Evolutionary conservation across 2,329 filamentous ascomycete species (phyloP), one percentile per base, ranked within the genome.

Genomic region (Neurospora sp.): DNA sequence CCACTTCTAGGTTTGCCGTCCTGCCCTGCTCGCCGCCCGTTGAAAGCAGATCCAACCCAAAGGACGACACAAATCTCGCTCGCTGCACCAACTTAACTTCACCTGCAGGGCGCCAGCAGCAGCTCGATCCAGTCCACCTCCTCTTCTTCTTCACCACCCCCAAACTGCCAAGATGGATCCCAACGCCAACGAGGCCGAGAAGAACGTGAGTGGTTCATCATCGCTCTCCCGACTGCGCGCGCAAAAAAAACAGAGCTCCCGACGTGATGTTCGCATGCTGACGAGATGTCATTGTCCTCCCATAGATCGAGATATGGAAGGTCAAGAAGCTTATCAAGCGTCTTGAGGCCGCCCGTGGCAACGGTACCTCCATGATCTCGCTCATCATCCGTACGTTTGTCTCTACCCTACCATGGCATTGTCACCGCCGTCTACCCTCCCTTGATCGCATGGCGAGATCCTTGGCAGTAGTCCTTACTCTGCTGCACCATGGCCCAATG

Each of bases 291-390:
- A 33, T 37, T 69, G 33, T 39, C 38, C 40, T 1, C 52, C 68
- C 17, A 41, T 75, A 89, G 87, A 91, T 91, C 78, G 88, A 91
- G 83, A 91, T 90, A 85, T 94, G 91, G 92, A 97, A 99, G 91
- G 94, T 99, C 80, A 99, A 99, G 88, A 99, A 99, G 87, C 86
- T 99, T 80, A 97, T 99, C 85, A 99, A 98, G 85, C 92, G 96
- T 78, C 92, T 99, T 77, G 96, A 98, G 83, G 92, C 93, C 73
- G 96, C 96, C 76, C 89, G 96, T 81, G 96, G 96, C 81, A 99
- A 99, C 88, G 96, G 96, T 84, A 99, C 96, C 74, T 95, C 91
- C 85, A 99, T 99, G 96, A 99, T 99, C 83, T 98, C 95, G 74
- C 88, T 99, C 82, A 97, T 99, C 78, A 98, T 99, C 79, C 96